phyloP scores from a whole-genome alignment of 805 yeast genomes.

The Candida tammaniensis region DNA sequence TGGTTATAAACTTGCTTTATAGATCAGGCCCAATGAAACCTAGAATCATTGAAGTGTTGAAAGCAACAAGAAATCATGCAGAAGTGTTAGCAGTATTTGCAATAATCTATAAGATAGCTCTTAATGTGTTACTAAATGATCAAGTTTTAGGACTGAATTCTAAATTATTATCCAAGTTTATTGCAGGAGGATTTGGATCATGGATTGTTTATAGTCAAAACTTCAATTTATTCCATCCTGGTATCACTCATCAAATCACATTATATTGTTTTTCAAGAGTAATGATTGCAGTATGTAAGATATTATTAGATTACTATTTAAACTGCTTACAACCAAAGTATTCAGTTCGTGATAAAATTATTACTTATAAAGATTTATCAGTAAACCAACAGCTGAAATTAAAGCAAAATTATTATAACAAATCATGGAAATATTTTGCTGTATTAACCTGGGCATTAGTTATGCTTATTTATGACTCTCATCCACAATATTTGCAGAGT shows the following conservation, averaged over 20 bases:
- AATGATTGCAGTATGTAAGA: conserved; percentile 57
- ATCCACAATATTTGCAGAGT: conserved; percentile 60
- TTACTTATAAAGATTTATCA: conserved; percentile 22
- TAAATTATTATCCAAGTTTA: conserved; percentile 26
- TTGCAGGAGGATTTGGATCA: conserved; percentile 40
- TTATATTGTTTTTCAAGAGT: conserved; percentile 72
- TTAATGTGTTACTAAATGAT: conserved; percentile 29
- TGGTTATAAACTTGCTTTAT: conserved; percentile 59
- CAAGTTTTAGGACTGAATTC: conserved; percentile 31
- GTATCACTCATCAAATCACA: conserved; percentile 70
- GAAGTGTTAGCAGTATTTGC: conserved; percentile 56
- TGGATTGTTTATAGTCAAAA: conserved; percentile 45
- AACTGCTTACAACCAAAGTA: conserved; percentile 31
- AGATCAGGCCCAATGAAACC: conserved; percentile 48
- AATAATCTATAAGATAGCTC: conserved; percentile 44
- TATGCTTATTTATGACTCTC: conserved; percentile 65
- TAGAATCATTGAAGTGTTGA: conserved; percentile 44
- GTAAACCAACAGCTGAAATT: conserved; percentile 32
- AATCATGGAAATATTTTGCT: conserved; percentile 58
- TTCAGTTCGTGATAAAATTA: conserved; percentile 4
- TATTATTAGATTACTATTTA: conserved; percentile 39
- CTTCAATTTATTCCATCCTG: conserved; percentile 42
- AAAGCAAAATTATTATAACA: conserved; percentile 26
- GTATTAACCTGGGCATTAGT: conserved; percentile 70
- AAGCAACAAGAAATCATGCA: conserved; percentile 56